A percentile compares a stretch with the other conserved stretches of the same genome.
Conservation (phyloP, 73 alveolate genomes). For the Symbiodinium pilosum region DNA sequence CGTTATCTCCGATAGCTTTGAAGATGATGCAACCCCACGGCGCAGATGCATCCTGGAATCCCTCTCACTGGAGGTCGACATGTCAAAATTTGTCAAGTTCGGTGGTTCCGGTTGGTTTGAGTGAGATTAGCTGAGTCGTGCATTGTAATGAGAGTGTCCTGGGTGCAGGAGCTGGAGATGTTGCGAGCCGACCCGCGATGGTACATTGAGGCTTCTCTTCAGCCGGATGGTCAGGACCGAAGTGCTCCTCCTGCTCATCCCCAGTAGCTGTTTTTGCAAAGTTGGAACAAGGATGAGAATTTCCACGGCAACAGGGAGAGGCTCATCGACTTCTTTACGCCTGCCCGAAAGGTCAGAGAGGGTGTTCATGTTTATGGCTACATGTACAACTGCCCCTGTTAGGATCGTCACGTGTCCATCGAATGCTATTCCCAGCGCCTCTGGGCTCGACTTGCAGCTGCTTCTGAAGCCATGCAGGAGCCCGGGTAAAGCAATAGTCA, state of each 20-base stretch:
- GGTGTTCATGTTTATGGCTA: background rate
- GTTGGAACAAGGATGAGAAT: background rate
- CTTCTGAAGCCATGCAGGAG: constrained; percentile 32
- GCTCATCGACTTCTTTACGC: constrained; percentile 79
- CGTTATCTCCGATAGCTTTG: background rate
- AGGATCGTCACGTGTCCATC: constrained; percentile 61
- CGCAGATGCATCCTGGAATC: constrained; percentile 72
- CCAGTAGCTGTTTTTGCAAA: background rate
- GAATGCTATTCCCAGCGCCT: constrained; percentile 86
- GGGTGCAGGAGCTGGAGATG: constrained; percentile 40
- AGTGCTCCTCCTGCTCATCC: background rate
- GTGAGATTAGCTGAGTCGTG: background rate
- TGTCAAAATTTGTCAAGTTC: background rate
- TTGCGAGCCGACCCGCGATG: constrained; percentile 50
- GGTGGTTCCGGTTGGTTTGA: no score
- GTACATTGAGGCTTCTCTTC: constrained; percentile 52
- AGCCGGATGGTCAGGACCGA: constrained; percentile 40
- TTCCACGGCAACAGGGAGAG: constrained; percentile 36
- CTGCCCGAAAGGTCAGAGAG: constrained; percentile 37
- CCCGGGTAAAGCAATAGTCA: background rate
- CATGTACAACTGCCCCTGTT: background rate
- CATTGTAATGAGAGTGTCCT: no score
- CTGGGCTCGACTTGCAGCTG: constrained; percentile 56
- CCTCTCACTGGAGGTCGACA: constrained; percentile 37
- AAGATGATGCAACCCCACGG: constrained; percentile 73